Evolutionary conservation across 345 rosid species (phyloP), one percentile per base, ranked within the genome.

Genomic region (Bruguiera sexangula): DNA sequence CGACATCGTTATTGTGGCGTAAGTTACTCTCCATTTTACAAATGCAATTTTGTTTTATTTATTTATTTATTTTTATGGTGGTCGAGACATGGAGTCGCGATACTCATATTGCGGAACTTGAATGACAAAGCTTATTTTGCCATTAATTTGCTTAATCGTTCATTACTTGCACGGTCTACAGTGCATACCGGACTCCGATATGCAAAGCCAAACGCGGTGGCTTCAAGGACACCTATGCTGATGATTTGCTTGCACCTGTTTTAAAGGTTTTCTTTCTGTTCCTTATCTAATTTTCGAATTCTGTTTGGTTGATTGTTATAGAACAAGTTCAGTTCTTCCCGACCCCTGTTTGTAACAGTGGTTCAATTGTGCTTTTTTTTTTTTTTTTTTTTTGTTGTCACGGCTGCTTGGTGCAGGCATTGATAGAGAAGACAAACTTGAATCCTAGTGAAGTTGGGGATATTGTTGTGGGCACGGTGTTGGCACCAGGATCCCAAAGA

Each of bases 371-470:
- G 18, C 18, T 0, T 46, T 26, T 56, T 3, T 13, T 13, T 15
- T 43, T 11, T 34, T 34, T 34, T 2, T 53, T 21, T 60, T 43
- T 13, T 3, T 15, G 0, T 10, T 3, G 50, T 43, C 43, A 19
- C 22, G 48, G 22, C 29, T 73, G 32, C 16, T 76, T 73, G 56
- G 56, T 71, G 69, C 83, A 94, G 98, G 96, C 93, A 21, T 11
- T 94, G 86, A 84, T 91, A 58, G 90, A 88, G 80, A 87, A 87
- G 67, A 91, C 96, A 11, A 87, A 88, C 51, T 24, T 94, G 72
- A 75, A 89, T 68, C 96, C 98, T 20, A 82, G 84, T 84, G 98
- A 91, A 83, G 90, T 94, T 72, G 98, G 96, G 74, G 98, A 94
- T 78, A 94, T 94, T 79, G 96, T 94, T 64, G 98, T 94, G 75